Evolutionary conservation across 148 eudicot species (phyloP), one percentile per base, ranked within the genome.

Genomic region (Persicaria tinctoria): DNA sequence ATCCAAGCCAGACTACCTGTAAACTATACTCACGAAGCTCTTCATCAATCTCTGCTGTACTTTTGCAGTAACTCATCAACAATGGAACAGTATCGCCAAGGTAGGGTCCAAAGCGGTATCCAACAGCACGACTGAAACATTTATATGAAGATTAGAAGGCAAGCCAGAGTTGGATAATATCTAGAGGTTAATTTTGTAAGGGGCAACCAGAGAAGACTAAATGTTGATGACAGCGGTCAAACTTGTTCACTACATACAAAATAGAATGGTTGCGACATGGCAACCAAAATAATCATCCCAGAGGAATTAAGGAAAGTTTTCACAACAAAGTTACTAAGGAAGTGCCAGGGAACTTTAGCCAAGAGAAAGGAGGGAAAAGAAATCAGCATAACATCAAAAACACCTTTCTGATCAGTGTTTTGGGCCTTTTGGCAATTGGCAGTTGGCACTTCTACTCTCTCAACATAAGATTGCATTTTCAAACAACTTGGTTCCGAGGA

Each of bases 11-110:
- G 70, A 13, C 45, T 81, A 89, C 98, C 98, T 92, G 98, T 83
- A 95, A 88, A 81, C 99, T 89, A 77, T 95, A 95, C 85, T 95
- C 99, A 74, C 94, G 94, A 77, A 92, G 97, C 83, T 95, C 99
- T 80, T 95, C 99, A 74, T 95, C 97, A 78, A 92, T 95, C 84
- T 95, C 99, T 50, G 99, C 90, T 63, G 97, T 96, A 82, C 83
- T 90, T 76, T 70, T 86, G 83, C 99, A 95, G 81, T 90, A 95
- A 74, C 76, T 83, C 27, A 92, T 85, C 17, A 95, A 79, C 68
- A 95, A 78, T 45, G 97, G 97, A 76, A 95, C 96, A 32, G 94
- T 88, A 74, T 92, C 99, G 78, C 93, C 90, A 68, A 95, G 97
- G 82, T 95, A 85, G 56, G 96, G 87, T 76, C 99, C 99, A 86